Base-by-base conservation (phyloP, 495 filamentous ascomycete species). In the Lichenothelia convexa region DNA sequence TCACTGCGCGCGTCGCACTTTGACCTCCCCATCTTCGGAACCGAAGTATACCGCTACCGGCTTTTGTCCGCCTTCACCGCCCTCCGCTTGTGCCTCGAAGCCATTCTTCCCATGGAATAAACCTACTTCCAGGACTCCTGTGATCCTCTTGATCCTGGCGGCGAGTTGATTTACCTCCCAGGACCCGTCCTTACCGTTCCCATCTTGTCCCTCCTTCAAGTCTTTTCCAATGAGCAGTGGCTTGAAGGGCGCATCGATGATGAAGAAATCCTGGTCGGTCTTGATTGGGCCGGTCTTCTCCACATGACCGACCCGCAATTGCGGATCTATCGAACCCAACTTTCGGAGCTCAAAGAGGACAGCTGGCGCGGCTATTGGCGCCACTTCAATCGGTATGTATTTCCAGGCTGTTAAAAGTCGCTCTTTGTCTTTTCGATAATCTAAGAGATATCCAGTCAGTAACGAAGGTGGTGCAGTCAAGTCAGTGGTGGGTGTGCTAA, bases 11-110 rank as follows among this genome's bases (percentile, higher is more conserved):
- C 30, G 32, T 42, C 42, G 45, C 13, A 51, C 43, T 43, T 44
- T 20, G 3, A 61, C 55, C 21, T 32, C 49, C 32, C 83, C 83
- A 53, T 87, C 73, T 36, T 77, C 70, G 77, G 83, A 82, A 12
- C 89, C 89, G 56, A 95, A 95, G 58, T 94, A 97, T 21, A 82
- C 86, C 27, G 83, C 81, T 17, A 93, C 69, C 2, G 89, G 89
- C 55, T 83, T 87, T 61, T 93, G 82, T 2, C 84, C 89, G 21
- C 83, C 79, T 18, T 36, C 15, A 31, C 57, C 60, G 11, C 71
- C 72, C 27, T 55, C 54, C 29, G 60, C 63, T 26, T 64, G 61
- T 22, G 74, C 73, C 54, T 86, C 59, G 3, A 65, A 54, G 3
- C 85, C 85, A 37, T 83, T 83, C 43, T 69, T 32, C 1, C 85